These are phyloP conservation scores for Linanthus parryae DNA, from an alignment of 148 eudicot genomes.

Conservation along the genomic window DNA sequence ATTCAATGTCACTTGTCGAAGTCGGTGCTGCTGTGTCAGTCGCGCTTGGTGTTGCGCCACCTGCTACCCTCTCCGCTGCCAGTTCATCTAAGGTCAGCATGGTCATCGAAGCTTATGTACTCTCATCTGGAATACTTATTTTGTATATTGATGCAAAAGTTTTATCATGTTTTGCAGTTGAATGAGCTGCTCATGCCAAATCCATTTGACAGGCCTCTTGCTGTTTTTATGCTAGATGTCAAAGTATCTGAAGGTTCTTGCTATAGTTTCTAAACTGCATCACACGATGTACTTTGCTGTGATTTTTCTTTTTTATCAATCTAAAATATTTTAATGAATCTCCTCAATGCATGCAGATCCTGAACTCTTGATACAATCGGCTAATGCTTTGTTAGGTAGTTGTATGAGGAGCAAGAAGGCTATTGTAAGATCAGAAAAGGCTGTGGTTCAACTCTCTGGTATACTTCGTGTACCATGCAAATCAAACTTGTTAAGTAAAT, in stretches of 20 bases:
- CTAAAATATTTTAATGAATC: neutral
- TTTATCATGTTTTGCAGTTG: constrained; percentile 44
- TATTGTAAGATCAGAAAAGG: constrained; percentile 27
- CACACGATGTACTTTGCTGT: neutral
- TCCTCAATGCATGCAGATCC: constrained; percentile 30
- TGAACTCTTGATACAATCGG: constrained; percentile 25
- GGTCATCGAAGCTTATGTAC: constrained; percentile 1
- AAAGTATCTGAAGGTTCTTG: constrained; percentile 60
- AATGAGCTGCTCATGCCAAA: constrained; percentile 79
- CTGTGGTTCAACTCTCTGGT: constrained; percentile 73
- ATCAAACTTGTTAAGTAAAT: neutral
- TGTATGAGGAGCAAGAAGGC: constrained; percentile 43
- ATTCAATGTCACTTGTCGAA: constrained; percentile 56
- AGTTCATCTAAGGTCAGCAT: constrained; percentile 67
- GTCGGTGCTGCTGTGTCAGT: constrained; percentile 86
- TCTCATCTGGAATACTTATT: constrained; percentile 3
- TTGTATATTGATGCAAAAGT: neutral
- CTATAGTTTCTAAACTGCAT: constrained; percentile 6
- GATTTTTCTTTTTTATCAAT: constrained; percentile 1
- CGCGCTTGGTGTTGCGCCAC: constrained; percentile 89
- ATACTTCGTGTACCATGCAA: constrained; percentile 8
- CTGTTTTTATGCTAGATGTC: constrained; percentile 72
- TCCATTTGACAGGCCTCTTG: constrained; percentile 90
- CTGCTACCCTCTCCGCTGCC: constrained; percentile 57
- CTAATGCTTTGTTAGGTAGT: constrained; percentile 20